These are phyloP conservation scores for Hymenoscyphus albidus DNA, from an alignment of 2,329 filamentous ascomycete genomes.

Conservation along the genomic window DNA sequence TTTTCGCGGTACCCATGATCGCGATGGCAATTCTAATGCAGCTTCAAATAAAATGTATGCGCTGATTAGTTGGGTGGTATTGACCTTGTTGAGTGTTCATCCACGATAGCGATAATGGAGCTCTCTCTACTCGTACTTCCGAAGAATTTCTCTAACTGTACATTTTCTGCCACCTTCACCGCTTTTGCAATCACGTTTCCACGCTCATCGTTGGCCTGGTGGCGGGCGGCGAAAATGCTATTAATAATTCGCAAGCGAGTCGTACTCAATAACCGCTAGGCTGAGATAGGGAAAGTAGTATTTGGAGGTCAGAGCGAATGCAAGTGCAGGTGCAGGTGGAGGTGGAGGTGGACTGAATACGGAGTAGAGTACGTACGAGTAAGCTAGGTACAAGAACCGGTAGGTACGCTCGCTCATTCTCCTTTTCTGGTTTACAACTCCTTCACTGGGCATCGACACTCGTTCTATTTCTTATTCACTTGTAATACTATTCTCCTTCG, in stretches of 20 bases:
- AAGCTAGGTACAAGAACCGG: no score
- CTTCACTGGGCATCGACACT: not conserved
- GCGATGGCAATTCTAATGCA: not conserved
- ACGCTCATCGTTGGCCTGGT: not conserved
- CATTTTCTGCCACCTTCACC: slow-evolving; percentile 9
- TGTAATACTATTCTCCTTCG: not conserved
- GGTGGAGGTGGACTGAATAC: no score
- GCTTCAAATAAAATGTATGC: not conserved
- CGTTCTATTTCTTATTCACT: not conserved
- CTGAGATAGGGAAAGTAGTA: not conserved
- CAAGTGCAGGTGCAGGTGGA: no score
- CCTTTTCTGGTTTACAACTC: slow-evolving; percentile 7
- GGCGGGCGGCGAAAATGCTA: slow-evolving; percentile 4
- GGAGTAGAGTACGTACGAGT: no score
- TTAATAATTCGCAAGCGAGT: not conserved
- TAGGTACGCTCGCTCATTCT: not conserved
- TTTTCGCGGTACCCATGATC: slow-evolving; percentile 77
- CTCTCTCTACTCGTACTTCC: not conserved
- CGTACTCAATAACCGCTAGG: slow-evolving; percentile 2
- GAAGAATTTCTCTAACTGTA: slow-evolving; percentile 3
- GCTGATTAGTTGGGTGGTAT: not conserved
- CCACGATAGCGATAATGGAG: not conserved
- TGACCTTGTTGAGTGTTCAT: not conserved
- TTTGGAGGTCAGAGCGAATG: slow-evolving; percentile 15
- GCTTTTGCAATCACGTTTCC: not conserved